Conservation (phyloP, 768 basidiomycete genomes). For the Neoboletus brunneissimus region DNA sequence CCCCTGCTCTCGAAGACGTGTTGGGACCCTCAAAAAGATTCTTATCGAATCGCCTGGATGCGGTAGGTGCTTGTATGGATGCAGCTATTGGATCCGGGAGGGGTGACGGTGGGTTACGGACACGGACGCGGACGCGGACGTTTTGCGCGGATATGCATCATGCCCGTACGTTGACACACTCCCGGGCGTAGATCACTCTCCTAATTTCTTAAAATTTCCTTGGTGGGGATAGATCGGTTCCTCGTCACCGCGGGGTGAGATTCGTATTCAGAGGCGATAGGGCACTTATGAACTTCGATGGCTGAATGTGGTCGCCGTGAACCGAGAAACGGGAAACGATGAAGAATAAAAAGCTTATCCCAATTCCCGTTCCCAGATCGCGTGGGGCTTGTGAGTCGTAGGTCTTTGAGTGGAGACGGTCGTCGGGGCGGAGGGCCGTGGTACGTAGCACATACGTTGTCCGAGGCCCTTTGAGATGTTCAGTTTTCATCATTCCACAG, state of each 20-base stretch:
- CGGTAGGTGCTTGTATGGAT: not conserved
- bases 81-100: not conserved
- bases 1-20: not conserved
- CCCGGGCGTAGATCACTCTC: not conserved
- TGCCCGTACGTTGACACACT: not conserved
- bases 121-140: not conserved
- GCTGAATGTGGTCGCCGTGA: not conserved
- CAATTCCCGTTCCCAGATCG: not conserved
- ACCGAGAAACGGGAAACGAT: not conserved
- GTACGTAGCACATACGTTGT: conserved; percentile 1
- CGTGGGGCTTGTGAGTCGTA: not conserved
- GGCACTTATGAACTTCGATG: not conserved
- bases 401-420: not conserved
- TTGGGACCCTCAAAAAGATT: not conserved
- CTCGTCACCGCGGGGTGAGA: not conserved
- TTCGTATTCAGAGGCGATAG: not conserved
- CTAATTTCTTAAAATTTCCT: not conserved
- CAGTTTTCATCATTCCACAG: not conserved
- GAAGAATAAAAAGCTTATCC: not conserved
- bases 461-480: not conserved
- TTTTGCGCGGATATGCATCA: not conserved
- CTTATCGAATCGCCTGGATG: not conserved
- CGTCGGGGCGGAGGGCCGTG: not conserved
- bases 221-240: not conserved
- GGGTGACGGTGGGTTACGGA: not conserved